These are phyloP conservation scores for Picea abies DNA, from an alignment of 83 land plant species.

Conservation along the genomic window DNA sequence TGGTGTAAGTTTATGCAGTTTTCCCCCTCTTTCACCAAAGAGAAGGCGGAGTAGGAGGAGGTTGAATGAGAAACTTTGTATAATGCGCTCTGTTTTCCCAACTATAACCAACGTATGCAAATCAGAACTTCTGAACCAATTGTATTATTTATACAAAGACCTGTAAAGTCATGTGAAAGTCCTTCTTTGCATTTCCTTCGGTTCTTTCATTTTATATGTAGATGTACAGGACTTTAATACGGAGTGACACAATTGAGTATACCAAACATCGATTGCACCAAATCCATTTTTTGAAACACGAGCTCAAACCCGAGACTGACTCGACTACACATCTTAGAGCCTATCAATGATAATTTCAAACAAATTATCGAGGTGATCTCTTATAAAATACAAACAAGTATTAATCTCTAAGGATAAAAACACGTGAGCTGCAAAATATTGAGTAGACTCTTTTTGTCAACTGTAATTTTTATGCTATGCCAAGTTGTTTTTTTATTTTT, in stretches of 20 bases:
- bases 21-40: conserved; percentile 32
- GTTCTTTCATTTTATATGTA: conserved; percentile 1
- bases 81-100: conserved; percentile 77
- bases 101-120: conserved; percentile 70
- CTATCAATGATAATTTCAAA: conserved; percentile 4
- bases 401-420: too few relatives aligned
- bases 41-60: conserved; percentile 63
- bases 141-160: too few relatives aligned
- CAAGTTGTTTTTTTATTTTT: too few relatives aligned
- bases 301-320: conserved; percentile 21
- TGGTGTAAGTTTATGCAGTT: too few relatives aligned
- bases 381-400: not conserved
- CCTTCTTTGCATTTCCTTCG: not conserved
- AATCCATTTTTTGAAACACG: conserved; percentile 41
- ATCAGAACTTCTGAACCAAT: too few relatives aligned
- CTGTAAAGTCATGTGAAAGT: too few relatives aligned
- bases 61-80: conserved; percentile 57
- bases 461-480: too few relatives aligned
- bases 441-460: too few relatives aligned
- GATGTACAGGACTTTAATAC: conserved; percentile 72
- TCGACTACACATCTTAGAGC: conserved; percentile 12
- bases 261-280: conserved; percentile 52
- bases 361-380: conserved; percentile 9
- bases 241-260: conserved; percentile 66
- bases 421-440: too few relatives aligned